Base-by-base conservation (phyloP, 768 basidiomycete genomes). In the Roridomyces roridus region DNA sequence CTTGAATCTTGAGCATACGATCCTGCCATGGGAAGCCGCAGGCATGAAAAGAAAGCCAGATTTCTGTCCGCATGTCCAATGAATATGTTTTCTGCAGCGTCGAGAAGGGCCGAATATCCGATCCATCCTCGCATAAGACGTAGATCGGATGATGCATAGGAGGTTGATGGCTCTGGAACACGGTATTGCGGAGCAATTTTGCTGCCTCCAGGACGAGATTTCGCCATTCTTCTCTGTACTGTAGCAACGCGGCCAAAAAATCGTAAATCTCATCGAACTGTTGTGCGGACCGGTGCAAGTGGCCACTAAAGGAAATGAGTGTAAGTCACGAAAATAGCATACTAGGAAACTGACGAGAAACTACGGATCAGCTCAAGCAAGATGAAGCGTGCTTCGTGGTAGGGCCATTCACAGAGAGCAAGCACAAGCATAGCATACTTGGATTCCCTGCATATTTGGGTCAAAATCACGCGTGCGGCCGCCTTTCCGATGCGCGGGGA, bases 151-250 rank as follows among this genome's bases (percentile, higher is more conserved):
- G 44, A n/a, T 0, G 7, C 12, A 18, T 21, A 14, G 36, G n/a
- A 9, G 46, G 29, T n/a, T n/a, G n/a, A n/a, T n/a, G n/a, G n/a
- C n/a, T n/a, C 4, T 18, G 46, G 31, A 18, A 46, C 14, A 15
- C 26, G 9, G 2, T 10, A n/a, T 35, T 5, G n/a, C n/a, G n/a
- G 23, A 55, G 46, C n/a, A 55, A 40, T 29, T 25, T 14, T 3
- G 29, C 53, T 9, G 46, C 53, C 15, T 55, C 46, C 39, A 35
- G 21, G 12, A 47, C 31, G 9, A 47, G 17, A 42, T 14, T 36
- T 35, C 36, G 41, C 53, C 53, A 47, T 25, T 31, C 29, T 2
- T 40, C 53, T 17, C 47, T 47, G 46, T 41, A 39, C 26, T 55
- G 53, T 24, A 47, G 26, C 34, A 55, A 26, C 9, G 46, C 29